A percentile compares a stretch with the other conserved stretches of the same genome.
Evolutionary conservation across 192 early-diverging fungal species (phyloP).

Genomic region (Allomyces arbusculus): DNA sequence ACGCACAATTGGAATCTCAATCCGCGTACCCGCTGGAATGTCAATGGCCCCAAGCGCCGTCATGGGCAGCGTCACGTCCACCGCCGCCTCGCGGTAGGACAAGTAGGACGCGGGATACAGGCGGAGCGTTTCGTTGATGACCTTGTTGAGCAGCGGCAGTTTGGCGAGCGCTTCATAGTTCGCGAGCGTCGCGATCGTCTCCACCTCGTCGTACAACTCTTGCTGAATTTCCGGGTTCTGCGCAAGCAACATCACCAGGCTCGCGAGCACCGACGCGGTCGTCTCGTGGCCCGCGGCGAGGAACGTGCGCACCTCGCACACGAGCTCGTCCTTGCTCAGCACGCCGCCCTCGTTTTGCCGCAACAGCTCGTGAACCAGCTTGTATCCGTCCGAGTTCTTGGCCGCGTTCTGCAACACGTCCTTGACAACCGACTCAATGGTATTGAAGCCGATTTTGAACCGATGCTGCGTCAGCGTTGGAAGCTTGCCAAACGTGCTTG

Average conservation of each 20-base stretch:
- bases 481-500: too few species aligned
- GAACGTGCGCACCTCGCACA: not conserved
- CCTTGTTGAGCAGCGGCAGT: not conserved
- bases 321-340: not conserved
- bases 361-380: too few species aligned
- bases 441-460: too few species aligned
- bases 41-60: not conserved
- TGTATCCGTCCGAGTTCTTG: too few species aligned
- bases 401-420: too few species aligned
- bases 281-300: not conserved
- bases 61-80: not conserved
- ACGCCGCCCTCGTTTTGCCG: too few species aligned
- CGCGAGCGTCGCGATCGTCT: not conserved
- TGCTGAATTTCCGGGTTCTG: not conserved
- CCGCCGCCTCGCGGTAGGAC: not conserved
- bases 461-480: too few species aligned
- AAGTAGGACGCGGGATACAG: not conserved
- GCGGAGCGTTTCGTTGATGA: not conserved
- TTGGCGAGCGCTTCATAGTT: not conserved
- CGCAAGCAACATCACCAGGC: not conserved
- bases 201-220: not conserved
- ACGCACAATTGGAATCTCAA: not conserved
- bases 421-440: too few species aligned
- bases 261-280: not conserved
- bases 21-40: not conserved